Evolutionary conservation across 2,329 filamentous ascomycete species (phyloP).

Genomic region (Fusarium brevicatenulatum): DNA sequence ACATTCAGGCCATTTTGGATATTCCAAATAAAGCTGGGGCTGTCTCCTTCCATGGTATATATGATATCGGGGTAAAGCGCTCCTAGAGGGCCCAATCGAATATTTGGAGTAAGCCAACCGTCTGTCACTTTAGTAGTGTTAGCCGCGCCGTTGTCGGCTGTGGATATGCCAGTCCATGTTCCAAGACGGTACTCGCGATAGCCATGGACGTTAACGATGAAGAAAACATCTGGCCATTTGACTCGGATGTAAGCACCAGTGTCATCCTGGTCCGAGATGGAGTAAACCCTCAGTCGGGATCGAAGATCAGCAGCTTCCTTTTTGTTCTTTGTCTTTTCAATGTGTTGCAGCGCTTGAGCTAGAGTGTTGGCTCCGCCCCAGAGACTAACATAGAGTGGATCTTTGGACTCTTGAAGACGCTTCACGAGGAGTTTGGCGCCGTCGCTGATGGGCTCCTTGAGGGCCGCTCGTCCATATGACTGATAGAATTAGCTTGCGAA

Average conservation of each 20-base stretch:
- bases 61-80: neutral
- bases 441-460: neutral
- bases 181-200: neutral
- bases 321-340: neutral
- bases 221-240: constrained; percentile 9
- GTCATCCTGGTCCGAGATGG: constrained; percentile 21
- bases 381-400: neutral
- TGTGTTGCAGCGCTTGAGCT: neutral
- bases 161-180: constrained; percentile 4
- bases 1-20: constrained; percentile 11
- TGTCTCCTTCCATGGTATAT: constrained; percentile 14
- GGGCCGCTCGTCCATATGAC: constrained; percentile 9
- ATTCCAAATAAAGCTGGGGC: constrained; percentile 1
- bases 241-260: neutral
- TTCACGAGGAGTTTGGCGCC: neutral
- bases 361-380: constrained; percentile 14
- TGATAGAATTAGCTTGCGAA: neutral
- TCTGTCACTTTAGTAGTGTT: constrained; percentile 1
- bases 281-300: constrained; percentile 8
- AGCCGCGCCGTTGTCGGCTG: neutral
- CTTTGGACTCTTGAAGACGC: neutral
- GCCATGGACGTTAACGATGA: constrained; percentile 5
- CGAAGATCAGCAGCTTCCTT: neutral
- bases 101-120: constrained; percentile 2
- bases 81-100: neutral